A percentile compares a stretch with the other conserved stretches of the same genome.
phyloP scores from a whole-genome alignment of 2,329 filamentous ascomycete species.

The Stenocarpella maydis region DNA sequence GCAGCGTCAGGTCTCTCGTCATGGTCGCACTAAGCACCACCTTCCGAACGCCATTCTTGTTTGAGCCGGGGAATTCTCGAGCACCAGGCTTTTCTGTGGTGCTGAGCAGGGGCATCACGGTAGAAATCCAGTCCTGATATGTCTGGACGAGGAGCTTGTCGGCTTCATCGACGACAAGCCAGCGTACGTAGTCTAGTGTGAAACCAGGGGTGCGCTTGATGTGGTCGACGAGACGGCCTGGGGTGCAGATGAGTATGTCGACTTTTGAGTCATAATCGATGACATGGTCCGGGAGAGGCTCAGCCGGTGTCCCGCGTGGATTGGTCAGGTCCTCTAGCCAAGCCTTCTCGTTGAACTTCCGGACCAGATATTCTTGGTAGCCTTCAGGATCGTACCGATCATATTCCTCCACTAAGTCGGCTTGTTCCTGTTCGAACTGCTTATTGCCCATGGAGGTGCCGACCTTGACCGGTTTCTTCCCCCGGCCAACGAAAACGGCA shows the following conservation, averaged over 20 bases:
- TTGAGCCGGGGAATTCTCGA: slow-evolving; percentile 62
- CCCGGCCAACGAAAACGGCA: slow-evolving; percentile 62
- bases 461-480: slow-evolving; percentile 75
- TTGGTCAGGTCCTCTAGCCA: slow-evolving; percentile 39
- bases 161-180: slow-evolving; percentile 93
- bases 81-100: slow-evolving; percentile 52
- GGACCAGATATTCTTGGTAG: slow-evolving; percentile 52
- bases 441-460: slow-evolving; percentile 86
- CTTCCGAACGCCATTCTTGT: slow-evolving; percentile 71
- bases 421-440: slow-evolving; percentile 71
- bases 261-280: slow-evolving; percentile 74
- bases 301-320: slow-evolving; percentile 37
- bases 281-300: slow-evolving; percentile 67
- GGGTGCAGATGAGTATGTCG: slow-evolving; percentile 90
- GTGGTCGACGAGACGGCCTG: slow-evolving; percentile 91
- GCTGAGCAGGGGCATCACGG: slow-evolving; percentile 71
- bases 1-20: slow-evolving; percentile 83
- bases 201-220: slow-evolving; percentile 86
- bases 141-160: slow-evolving; percentile 91
- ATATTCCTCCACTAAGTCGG: slow-evolving; percentile 54
- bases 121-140: slow-evolving; percentile 88
- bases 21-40: slow-evolving; percentile 91
- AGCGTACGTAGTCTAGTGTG: slow-evolving; percentile 77
- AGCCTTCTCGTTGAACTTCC: slow-evolving; percentile 52
- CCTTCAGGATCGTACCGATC: slow-evolving; percentile 70